Evolutionary conservation across 257 asterid species (phyloP), one percentile per base, ranked within the genome.

Genomic region (Capsicum pubescens): DNA sequence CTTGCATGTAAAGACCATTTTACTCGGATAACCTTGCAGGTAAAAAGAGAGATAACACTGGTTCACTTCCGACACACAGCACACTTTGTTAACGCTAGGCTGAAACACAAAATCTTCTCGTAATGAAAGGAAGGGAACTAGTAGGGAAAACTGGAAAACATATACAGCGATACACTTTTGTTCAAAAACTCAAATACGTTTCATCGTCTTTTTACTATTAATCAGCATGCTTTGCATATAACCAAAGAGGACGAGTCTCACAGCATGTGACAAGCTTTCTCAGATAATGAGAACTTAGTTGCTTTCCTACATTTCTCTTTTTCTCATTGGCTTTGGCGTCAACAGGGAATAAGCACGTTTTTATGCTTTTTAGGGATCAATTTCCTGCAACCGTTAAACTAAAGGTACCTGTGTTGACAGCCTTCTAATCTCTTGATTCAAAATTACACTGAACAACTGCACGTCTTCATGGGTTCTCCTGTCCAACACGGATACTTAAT

Each of bases 1-100:
- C 99, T 93, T 16, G 99, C 99, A 63, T 96, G 99, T 69, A 96
- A 97, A 50, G 98, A 92, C 99, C 99, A 96, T 86, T 96, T 96
- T 63, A 94, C 98, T 85, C 99, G 88, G 77, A 96, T 94, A 79
- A 96, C 98, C 99, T 95, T 26, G 81, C 42, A 14, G 64, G 26
- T 26, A 52, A 66, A 77, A 54, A 77, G 48, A 32, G n/a, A 13
- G 48, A 48, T 3, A 21, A 50, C 50, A n/a, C 13, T 50, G 44
- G 64, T 54, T 7, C 48, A 26, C 54, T 21, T 15, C 63, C 0
- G 6, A 76, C 64, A 54, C 5, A 54, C 0, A 76, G 52, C 63
- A 14, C 2, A 5, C 10, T 77, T 26, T 26, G 32, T 52, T 52
- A 54, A 54, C 15, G 26, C 63, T 5, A 21, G 50, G 3, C 64